These are phyloP conservation scores for Beauveria bassiana DNA, from an alignment of 2,329 filamentous ascomycete genomes.

Conservation along the genomic window DNA sequence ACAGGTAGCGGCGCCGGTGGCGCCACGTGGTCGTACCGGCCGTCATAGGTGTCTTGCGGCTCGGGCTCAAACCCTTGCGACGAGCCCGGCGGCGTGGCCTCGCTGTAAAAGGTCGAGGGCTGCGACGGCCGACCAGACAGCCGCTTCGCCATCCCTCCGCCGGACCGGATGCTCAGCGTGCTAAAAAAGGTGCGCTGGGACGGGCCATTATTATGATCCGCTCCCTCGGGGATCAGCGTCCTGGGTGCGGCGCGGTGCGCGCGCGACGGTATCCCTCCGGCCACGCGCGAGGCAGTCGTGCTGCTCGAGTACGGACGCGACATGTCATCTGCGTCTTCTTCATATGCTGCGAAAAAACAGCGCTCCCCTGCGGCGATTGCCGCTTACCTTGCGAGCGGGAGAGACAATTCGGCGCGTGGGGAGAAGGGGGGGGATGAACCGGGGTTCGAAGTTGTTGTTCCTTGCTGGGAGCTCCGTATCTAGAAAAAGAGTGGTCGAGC, in stretches of 20 bases:
- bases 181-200: not conserved
- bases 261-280: not conserved
- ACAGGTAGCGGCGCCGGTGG: slow-evolving; percentile 18
- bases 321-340: not conserved
- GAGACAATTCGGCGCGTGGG: not conserved
- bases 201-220: not conserved
- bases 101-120: slow-evolving; percentile 32
- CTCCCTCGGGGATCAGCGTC: not conserved
- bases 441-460: too few species aligned
- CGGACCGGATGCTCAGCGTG: not conserved
- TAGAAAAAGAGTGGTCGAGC: too few species aligned
- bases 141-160: slow-evolving; percentile 9
- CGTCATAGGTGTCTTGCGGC: slow-evolving; percentile 15
- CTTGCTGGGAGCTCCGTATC: too few species aligned
- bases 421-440: too few species aligned
- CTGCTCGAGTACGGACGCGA: slow-evolving; percentile 5
- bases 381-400: not conserved
- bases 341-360: too few species aligned
- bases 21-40: slow-evolving; percentile 18
- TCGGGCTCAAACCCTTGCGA: slow-evolving; percentile 17
- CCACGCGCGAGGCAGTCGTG: slow-evolving; percentile 5
- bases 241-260: not conserved
- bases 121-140: not conserved
- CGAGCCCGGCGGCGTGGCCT: slow-evolving; percentile 26
- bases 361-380: too few species aligned